These are phyloP conservation scores for Aureobasidium pullulans DNA, from an alignment of 2,329 filamentous ascomycete genomes.

Conservation along the genomic window DNA sequence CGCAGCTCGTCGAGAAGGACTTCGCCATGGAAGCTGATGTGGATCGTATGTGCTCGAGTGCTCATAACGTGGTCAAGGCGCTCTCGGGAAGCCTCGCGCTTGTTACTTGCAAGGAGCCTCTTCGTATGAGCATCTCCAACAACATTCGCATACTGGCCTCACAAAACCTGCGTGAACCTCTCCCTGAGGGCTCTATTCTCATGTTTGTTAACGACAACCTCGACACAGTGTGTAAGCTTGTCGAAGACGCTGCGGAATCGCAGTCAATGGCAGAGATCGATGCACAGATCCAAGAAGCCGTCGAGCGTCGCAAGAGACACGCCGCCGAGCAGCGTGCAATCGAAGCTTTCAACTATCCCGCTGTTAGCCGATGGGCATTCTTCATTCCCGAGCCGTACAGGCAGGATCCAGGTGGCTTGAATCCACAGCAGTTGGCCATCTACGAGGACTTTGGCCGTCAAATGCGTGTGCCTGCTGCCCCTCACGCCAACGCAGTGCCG, in stretches of 20 bases:
- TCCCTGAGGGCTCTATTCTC: slow-evolving; percentile 90
- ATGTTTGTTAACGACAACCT: slow-evolving; percentile 99
- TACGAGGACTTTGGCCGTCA: slow-evolving; percentile 95
- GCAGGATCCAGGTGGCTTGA: slow-evolving; percentile 73
- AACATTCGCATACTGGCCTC: slow-evolving; percentile 79
- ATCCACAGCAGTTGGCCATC: slow-evolving; percentile 86
- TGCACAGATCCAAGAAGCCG: slow-evolving; percentile 75
- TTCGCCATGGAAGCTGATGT: slow-evolving; percentile 91
- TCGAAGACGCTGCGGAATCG: slow-evolving; percentile 92
- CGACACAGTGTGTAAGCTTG: slow-evolving; percentile 84
- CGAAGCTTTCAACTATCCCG: slow-evolving; percentile 75
- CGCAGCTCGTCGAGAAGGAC: slow-evolving; percentile 92
- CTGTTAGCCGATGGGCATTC: slow-evolving; percentile 80
- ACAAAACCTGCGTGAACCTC: slow-evolving; percentile 56
- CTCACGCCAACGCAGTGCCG: slow-evolving; percentile 48
- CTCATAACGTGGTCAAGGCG: slow-evolving; percentile 89
- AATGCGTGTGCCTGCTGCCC: slow-evolving; percentile 50
- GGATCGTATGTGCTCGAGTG: slow-evolving; percentile 74
- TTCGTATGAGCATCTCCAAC: slow-evolving; percentile 94
- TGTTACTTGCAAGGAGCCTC: slow-evolving; percentile 96
- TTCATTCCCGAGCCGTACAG: slow-evolving; percentile 93
- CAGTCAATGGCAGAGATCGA: slow-evolving; percentile 92
- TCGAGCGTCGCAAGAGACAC: slow-evolving; percentile 71
- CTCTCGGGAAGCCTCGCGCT: slow-evolving; percentile 88
- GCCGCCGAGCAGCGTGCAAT: slow-evolving; percentile 66